phyloP scores from a whole-genome alignment of 164 flowering plant species.

The Vitis riparia region DNA sequence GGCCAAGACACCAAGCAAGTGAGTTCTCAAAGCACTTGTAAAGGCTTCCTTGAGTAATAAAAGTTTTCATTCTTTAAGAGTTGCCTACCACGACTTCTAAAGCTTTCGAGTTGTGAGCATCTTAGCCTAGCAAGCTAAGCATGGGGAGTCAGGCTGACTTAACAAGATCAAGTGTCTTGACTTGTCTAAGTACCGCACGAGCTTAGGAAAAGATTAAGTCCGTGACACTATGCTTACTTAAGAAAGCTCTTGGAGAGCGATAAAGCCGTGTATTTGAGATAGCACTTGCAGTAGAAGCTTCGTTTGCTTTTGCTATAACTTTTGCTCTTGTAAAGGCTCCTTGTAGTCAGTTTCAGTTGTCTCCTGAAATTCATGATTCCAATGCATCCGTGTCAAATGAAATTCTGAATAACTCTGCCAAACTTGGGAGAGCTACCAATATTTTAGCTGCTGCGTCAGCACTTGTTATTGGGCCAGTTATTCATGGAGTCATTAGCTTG shows the following conservation, averaged over 20 bases:
- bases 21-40: too few relatives aligned
- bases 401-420: constrained; percentile 41
- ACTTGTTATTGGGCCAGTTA: constrained; percentile 73
- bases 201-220: too few relatives aligned
- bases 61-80: too few relatives aligned
- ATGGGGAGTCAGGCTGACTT: too few relatives aligned
- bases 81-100: too few relatives aligned
- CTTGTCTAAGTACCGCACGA: too few relatives aligned
- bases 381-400: constrained; percentile 55
- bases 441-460: constrained; percentile 80
- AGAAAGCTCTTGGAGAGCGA: constrained; percentile 96
- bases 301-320: constrained; percentile 63
- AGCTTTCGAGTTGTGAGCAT: too few relatives aligned
- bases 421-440: constrained; percentile 64
- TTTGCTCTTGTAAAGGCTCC: constrained; percentile 70
- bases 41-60: too few relatives aligned
- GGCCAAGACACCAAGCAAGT: too few relatives aligned
- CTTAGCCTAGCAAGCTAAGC: too few relatives aligned
- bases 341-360: constrained; percentile 66
- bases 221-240: constrained; percentile 54
- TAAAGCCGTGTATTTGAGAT: constrained; percentile 90
- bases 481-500: constrained; percentile 80
- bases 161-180: too few relatives aligned
- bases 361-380: constrained; percentile 74
- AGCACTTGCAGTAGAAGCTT: constrained; percentile 89